Percentiles rank a stretch among this genome's conserved stretches.
These are phyloP conservation scores for Cutaneotrichosporon mucoides DNA, from an alignment of 1,284 basidiomycete genomes.

Conservation along the genomic window DNA sequence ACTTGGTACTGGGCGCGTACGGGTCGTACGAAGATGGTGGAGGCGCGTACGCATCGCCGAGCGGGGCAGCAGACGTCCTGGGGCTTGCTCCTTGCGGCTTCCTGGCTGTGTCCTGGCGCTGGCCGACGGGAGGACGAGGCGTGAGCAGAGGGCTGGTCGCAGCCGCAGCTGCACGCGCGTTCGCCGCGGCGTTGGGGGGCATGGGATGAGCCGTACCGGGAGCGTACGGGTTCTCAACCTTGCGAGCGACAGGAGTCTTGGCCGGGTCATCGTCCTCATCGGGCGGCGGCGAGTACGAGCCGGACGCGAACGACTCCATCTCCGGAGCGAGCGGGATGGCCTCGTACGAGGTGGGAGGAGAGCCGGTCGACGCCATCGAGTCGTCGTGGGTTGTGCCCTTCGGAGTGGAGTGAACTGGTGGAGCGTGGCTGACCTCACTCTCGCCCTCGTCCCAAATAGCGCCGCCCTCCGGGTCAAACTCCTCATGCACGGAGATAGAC, in stretches of 20 bases:
- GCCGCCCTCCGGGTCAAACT: slow-evolving; percentile 18
- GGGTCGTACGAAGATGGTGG: not conserved
- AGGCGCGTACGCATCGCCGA: not conserved
- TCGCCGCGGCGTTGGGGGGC: not conserved
- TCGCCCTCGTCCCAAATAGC: slow-evolving; percentile 5
- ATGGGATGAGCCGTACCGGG: not conserved
- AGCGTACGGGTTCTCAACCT: slow-evolving; percentile 1
- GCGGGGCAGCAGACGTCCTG: too few relatives aligned
- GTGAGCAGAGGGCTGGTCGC: not conserved
- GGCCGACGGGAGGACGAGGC: not conserved
- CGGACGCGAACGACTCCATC: not conserved
- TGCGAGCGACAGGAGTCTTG: slow-evolving; percentile 2
- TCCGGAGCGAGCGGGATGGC: not conserved
- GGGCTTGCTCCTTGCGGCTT: too few relatives aligned
- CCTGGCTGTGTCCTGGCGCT: not conserved
- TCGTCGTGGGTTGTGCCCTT: not conserved
- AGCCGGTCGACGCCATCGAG: not conserved
- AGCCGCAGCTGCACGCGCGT: not conserved
- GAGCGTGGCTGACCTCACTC: not conserved
- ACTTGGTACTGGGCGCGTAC: not conserved
- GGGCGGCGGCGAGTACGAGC: not conserved
- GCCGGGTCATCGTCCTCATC: not conserved
- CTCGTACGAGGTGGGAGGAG: not conserved
- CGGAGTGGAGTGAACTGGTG: slow-evolving; percentile 4
- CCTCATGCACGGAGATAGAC: slow-evolving; percentile 5